phyloP scores from a whole-genome alignment of 169 alveolate species.

The Blepharisma undulans region DNA sequence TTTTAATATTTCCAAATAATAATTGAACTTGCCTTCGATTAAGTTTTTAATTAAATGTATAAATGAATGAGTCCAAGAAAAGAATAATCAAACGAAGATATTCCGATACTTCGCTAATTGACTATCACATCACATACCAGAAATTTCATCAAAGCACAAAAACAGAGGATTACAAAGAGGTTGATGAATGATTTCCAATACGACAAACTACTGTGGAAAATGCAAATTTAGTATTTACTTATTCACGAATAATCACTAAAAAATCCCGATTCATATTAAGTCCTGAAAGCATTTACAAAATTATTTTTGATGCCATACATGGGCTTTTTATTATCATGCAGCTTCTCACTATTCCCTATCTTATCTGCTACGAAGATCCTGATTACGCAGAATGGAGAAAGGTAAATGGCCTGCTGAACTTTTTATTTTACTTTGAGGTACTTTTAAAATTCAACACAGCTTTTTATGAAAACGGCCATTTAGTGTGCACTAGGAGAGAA shows the following conservation, averaged over 20 bases:
- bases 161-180: neutral
- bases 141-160: neutral
- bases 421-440: constrained; percentile 33
- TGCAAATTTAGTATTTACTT: neutral
- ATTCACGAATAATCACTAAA: neutral
- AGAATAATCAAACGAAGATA: neutral
- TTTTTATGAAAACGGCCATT: constrained; percentile 22
- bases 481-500: constrained; percentile 4
- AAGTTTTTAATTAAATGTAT: neutral
- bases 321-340: neutral
- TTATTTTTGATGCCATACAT: neutral
- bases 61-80: neutral
- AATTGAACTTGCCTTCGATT: neutral
- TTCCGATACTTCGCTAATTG: neutral
- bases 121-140: neutral
- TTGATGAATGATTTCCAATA: neutral
- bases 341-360: neutral
- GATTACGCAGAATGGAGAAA: neutral
- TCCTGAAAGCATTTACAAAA: constrained; percentile 15
- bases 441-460: constrained; percentile 39
- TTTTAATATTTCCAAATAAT: neutral
- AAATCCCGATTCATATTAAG: neutral
- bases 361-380: neutral
- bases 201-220: neutral
- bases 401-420: neutral